Conservation (phyloP, 345 rosid genomes). For the Lepidium didymum region DNA sequence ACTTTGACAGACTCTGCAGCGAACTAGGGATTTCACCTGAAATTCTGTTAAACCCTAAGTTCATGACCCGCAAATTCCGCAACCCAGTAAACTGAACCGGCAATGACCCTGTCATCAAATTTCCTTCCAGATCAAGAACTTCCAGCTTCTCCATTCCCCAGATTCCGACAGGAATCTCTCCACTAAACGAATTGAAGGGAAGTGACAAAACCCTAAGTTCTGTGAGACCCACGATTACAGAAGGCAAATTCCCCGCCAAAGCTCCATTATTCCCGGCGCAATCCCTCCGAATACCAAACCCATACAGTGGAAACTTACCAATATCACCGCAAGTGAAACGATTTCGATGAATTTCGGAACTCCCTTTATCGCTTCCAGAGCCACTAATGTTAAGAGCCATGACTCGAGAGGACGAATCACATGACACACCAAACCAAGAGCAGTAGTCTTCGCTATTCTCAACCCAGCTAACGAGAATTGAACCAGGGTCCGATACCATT, state of each 20-base stretch:
- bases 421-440: slow-evolving; percentile 62
- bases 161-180: slow-evolving; percentile 59
- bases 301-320: slow-evolving; percentile 59
- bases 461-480: slow-evolving; percentile 60
- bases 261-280: slow-evolving; percentile 45
- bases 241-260: slow-evolving; percentile 51
- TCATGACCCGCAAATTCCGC: slow-evolving; percentile 54
- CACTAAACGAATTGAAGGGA: slow-evolving; percentile 64
- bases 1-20: slow-evolving; percentile 26
- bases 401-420: slow-evolving; percentile 55
- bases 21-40: slow-evolving; percentile 56
- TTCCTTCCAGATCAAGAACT: slow-evolving; percentile 88
- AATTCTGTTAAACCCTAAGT: slow-evolving; percentile 70
- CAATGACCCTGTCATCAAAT: slow-evolving; percentile 40
- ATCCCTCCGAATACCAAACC: slow-evolving; percentile 58
- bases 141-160: slow-evolving; percentile 78
- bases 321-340: slow-evolving; percentile 48
- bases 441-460: slow-evolving; percentile 41
- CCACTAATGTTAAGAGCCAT: slow-evolving; percentile 70
- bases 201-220: slow-evolving; percentile 69
- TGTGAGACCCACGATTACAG: slow-evolving; percentile 44
- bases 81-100: slow-evolving; percentile 47
- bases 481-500: slow-evolving; percentile 53
- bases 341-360: slow-evolving; percentile 19
- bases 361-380: slow-evolving; percentile 41